phyloP scores from a whole-genome alignment of 768 basidiomycete species.

The Tulasnella sp. region DNA sequence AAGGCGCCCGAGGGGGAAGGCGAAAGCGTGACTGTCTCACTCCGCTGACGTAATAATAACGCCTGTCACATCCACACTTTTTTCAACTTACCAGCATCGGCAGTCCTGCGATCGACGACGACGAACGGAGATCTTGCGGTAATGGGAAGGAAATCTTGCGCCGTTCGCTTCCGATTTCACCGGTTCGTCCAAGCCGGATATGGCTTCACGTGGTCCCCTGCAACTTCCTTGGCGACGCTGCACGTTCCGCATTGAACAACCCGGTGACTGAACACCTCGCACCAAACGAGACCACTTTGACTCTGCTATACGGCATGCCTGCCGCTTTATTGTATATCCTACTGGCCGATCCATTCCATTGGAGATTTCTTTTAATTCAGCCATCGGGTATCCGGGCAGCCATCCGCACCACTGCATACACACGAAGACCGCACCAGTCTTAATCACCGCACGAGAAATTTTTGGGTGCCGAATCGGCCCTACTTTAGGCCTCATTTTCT shows the following conservation, averaged over 20 bases:
- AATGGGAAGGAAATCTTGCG: neutral
- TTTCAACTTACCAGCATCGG: neutral
- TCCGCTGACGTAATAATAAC: neutral
- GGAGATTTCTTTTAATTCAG: neutral
- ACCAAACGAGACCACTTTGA: neutral
- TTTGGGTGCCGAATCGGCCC: neutral
- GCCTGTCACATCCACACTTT: neutral
- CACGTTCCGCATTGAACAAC: neutral
- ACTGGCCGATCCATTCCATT: neutral
- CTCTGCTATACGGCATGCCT: neutral
- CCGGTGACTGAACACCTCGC: neutral
- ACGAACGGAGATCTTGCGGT: neutral
- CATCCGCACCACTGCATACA: neutral
- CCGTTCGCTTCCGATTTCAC: too few species aligned
- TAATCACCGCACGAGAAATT: neutral
- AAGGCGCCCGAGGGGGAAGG: neutral
- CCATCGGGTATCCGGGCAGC: neutral
- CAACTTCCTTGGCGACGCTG: neutral
- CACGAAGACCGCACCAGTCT: slow-evolving; percentile 3
- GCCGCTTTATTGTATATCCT: neutral
- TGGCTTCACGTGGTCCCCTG: neutral
- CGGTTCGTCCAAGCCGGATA: neutral
- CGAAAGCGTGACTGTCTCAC: neutral
- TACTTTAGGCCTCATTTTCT: neutral
- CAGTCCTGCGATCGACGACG: neutral